Base-by-base conservation (phyloP, 2,329 filamentous ascomycete species). In the Elsinoe perseae region DNA sequence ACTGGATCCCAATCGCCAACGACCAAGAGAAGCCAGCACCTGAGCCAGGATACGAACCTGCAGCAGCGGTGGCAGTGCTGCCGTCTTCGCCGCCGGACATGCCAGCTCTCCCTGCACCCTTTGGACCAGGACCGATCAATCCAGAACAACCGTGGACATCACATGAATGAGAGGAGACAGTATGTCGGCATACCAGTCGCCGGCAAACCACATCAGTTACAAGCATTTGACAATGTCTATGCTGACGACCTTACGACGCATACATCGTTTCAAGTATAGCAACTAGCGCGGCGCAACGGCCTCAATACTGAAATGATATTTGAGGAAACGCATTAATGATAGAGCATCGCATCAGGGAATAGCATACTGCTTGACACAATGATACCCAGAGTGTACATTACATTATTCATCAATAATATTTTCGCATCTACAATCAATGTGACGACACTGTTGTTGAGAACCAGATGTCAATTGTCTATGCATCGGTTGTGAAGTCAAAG, bases 1-100 rank as follows among this genome's bases (percentile, higher is more conserved):
- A 61, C 46, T 70, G 68, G 68, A 57, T 66, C 18, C 64, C 65
- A 7, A 54, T 61, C 16, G 20, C 48, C 16, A 52, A 32, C 28
- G 30, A 20, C 7, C 7, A 52, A 8, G 48, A 52, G 28, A 52
- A 32, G 20, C 48, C 48, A 5, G 18, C 48, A 36, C 48, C 48
- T 12, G 48, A 52, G 48, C 48, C 48, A 6, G 48, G 48, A n/a
- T 52, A 52, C 18, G 48, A 52, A 14, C 12, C 48, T 32, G 16
- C 9, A 25, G 25, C 30, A 18, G 18, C 48, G 9, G n/a, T n/a
- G 4, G 12, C 20, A 14, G n/a, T 25, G 1, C 8, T 21, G 6
- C 28, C 30, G 10, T 34, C 30, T 9, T 34, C n/a, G 30, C 28
- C 21, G 14, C 48, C 28, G 10, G 44, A 50, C 6, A 14, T 20